These are phyloP conservation scores for Kockovaella imperatae DNA, from an alignment of 768 basidiomycete genomes.

Conservation along the genomic window DNA sequence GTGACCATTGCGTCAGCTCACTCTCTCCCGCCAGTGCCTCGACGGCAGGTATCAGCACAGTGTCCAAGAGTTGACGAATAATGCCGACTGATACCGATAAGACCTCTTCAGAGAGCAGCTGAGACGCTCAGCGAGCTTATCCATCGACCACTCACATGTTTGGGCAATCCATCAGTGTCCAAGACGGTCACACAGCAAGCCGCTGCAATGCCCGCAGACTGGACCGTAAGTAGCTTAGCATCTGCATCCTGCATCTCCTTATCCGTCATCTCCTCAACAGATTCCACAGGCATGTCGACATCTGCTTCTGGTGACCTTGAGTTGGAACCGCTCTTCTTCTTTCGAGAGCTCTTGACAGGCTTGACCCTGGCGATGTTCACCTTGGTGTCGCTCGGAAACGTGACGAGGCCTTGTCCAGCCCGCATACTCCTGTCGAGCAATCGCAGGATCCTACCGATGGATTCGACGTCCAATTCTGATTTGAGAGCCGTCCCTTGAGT, in stretches of 20 bases:
- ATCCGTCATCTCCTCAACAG: constrained; percentile 40
- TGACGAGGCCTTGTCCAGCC: constrained; percentile 65
- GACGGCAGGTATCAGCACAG: constrained; percentile 76
- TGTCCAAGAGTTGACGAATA: constrained; percentile 71
- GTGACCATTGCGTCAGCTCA: constrained; percentile 7
- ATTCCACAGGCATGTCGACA: constrained; percentile 10
- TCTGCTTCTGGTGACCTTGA: background rate
- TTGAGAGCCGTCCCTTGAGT: constrained; percentile 48
- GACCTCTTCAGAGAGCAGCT: constrained; percentile 92
- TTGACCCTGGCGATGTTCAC: constrained; percentile 20
- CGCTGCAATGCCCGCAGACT: constrained; percentile 61
- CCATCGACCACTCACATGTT: constrained; percentile 58
- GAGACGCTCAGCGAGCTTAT: constrained; percentile 2
- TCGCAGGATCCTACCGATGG: constrained; percentile 62
- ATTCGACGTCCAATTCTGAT: constrained; percentile 58
- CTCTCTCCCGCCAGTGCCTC: constrained; percentile 51
- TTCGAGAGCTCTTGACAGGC: constrained; percentile 14
- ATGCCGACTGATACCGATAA: constrained; percentile 68
- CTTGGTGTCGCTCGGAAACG: constrained; percentile 54
- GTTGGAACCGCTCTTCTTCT: constrained; percentile 49
- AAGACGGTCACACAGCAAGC: constrained; percentile 75
- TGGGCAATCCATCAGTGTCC: constrained; percentile 68
- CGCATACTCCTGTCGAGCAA: constrained; percentile 71
- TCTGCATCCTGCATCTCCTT: constrained; percentile 45
- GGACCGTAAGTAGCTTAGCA: constrained; percentile 52